Percentiles rank a stretch among this genome's conserved stretches.
These are phyloP conservation scores for Alternaria dauci DNA, from an alignment of 2,329 filamentous ascomycete species.

Conservation along the genomic window DNA sequence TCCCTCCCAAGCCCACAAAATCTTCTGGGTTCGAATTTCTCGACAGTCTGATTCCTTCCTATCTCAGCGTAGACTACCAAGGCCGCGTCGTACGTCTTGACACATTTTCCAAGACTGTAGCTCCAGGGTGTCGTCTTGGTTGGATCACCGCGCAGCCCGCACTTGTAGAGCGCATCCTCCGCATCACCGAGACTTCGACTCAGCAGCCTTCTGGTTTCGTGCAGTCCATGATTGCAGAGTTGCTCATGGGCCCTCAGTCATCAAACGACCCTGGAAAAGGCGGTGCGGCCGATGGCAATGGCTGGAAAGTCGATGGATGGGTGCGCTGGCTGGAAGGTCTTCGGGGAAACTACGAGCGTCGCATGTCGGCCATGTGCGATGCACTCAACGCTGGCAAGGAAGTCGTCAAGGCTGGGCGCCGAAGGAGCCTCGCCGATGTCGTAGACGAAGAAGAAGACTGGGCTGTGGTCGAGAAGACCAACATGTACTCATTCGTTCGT, in stretches of 20 bases:
- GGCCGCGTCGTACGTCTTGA: conserved; percentile 89
- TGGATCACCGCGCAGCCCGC: conserved; percentile 88
- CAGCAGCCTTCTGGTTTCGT: conserved; percentile 91
- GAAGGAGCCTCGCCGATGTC: conserved; percentile 43
- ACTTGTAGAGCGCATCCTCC: conserved; percentile 75
- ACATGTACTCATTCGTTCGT: conserved; percentile 78
- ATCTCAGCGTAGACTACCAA: conserved; percentile 80
- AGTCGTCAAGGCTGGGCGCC: conserved; percentile 68
- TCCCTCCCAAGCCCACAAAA: conserved; percentile 55
- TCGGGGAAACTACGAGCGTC: conserved; percentile 81
- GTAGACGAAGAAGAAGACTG: conserved; percentile 65
- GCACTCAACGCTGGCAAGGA: conserved; percentile 74
- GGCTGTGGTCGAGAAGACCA: conserved; percentile 77
- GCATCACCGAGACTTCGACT: conserved; percentile 79
- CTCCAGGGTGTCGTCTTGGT: conserved; percentile 86
- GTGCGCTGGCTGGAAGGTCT: conserved; percentile 89
- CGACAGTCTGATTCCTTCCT: conserved; percentile 84
- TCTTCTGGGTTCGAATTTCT: conserved; percentile 77
- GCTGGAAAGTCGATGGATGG: conserved; percentile 87
- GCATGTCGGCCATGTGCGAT: conserved; percentile 81
- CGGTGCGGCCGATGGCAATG: conserved; percentile 61
- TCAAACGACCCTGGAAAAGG: conserved; percentile 57
- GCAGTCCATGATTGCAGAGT: conserved; percentile 79
- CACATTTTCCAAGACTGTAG: conserved; percentile 93
- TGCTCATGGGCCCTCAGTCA: conserved; percentile 75